These are phyloP conservation scores for Odontarrhena argentea DNA, from an alignment of 345 rosid species.

Conservation along the genomic window DNA sequence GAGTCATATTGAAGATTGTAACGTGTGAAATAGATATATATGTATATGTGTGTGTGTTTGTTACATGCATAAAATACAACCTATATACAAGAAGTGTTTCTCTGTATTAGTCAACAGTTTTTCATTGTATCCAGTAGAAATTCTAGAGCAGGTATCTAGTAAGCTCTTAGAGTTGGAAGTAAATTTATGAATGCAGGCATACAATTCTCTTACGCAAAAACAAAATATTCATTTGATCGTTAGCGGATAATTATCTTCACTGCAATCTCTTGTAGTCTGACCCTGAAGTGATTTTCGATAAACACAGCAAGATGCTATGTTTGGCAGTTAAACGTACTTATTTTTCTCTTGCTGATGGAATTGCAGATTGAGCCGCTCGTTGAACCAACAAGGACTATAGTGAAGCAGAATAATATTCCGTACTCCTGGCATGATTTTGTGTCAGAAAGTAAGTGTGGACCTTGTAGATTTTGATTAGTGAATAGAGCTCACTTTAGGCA, in stretches of 20 bases:
- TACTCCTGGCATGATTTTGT: conserved; percentile 99
- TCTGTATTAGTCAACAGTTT: conserved; percentile 5
- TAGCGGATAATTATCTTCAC: not conserved
- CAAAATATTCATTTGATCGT: conserved; percentile 12
- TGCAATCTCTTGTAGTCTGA: conserved; percentile 26
- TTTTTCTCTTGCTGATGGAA: conserved; percentile 27
- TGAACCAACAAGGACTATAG: conserved; percentile 66
- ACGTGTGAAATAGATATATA: not conserved
- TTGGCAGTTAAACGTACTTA: conserved; percentile 19
- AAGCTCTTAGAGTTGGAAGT: conserved; percentile 24
- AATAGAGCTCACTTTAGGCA: conserved; percentile 9
- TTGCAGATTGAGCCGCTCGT: conserved; percentile 88
- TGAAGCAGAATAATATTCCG: conserved; percentile 48
- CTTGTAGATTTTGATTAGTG: not conserved
- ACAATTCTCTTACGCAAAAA: not conserved
- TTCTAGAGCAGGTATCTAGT: conserved; percentile 10
- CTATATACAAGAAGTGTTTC: conserved; percentile 9
- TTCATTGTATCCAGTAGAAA: conserved; percentile 13
- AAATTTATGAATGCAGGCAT: conserved; percentile 17
- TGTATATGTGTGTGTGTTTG: not conserved
- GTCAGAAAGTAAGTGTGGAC: conserved; percentile 60
- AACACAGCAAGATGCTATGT: conserved; percentile 23
- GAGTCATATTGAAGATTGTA: conserved; percentile 22
- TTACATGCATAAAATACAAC: conserved; percentile 17
- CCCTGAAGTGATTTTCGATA: conserved; percentile 19